These are phyloP conservation scores for Entomortierella beljakovae DNA, from an alignment of 192 early-diverging fungal species.

Conservation along the genomic window DNA sequence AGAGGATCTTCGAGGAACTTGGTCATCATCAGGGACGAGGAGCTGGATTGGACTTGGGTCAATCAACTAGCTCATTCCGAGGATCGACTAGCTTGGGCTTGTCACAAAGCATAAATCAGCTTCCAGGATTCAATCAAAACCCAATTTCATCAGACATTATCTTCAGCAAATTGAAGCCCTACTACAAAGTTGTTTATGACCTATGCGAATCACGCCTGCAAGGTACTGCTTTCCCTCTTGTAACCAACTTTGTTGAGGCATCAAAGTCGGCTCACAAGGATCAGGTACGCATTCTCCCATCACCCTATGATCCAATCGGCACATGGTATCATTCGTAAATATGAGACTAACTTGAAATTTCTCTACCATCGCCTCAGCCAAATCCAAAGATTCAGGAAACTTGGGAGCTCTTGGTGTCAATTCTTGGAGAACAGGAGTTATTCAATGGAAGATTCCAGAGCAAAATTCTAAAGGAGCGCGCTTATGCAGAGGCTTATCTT, in stretches of 20 bases:
- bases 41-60: constrained; percentile 2
- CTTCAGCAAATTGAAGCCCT: constrained; percentile 50
- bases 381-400: constrained; percentile 49
- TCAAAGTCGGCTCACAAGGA: constrained; percentile 52
- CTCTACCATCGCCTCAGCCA: not conserved
- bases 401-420: constrained; percentile 56
- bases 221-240: constrained; percentile 47
- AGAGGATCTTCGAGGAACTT: constrained; percentile 85
- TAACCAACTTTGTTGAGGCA: constrained; percentile 56
- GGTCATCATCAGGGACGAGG: constrained; percentile 67
- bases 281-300: constrained; percentile 29
- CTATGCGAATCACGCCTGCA: constrained; percentile 59
- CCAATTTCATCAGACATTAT: constrained; percentile 23
- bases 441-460: constrained; percentile 47
- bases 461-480: constrained; percentile 55
- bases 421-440: constrained; percentile 55
- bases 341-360: not conserved
- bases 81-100: constrained; percentile 25
- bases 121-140: constrained; percentile 41
- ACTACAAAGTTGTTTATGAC: constrained; percentile 58
- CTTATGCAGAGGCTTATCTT: constrained; percentile 54
- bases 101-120: constrained; percentile 16
- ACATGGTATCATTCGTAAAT: not conserved
- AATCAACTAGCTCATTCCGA: constrained; percentile 20
- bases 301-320: not conserved